These are phyloP conservation scores for Candida verbasci DNA, from an alignment of 805 yeast species.

Conservation along the genomic window DNA sequence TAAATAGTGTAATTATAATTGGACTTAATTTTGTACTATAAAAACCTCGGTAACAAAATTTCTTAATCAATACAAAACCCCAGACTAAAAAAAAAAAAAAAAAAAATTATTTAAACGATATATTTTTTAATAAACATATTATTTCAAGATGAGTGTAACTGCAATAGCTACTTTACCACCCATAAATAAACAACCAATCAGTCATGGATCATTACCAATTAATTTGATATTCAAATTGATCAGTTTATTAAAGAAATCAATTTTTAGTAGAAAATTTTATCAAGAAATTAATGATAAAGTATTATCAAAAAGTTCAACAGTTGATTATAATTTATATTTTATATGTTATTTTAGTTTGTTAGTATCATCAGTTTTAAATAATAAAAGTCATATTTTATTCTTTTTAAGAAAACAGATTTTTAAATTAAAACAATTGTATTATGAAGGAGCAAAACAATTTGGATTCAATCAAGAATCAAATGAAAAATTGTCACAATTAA, in stretches of 20 bases:
- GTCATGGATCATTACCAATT: conserved; percentile 7
- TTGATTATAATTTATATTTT: conserved; percentile 38
- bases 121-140: no score
- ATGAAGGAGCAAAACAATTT: conserved; percentile 1
- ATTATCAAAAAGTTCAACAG: conserved; percentile 26
- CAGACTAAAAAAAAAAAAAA: background rate
- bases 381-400: conserved; percentile 27
- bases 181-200: background rate
- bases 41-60: background rate
- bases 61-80: background rate
- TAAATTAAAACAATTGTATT: conserved; percentile 18
- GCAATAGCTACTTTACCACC: background rate
- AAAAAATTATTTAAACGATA: no score
- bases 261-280: conserved; percentile 36
- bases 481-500: conserved; percentile 11
- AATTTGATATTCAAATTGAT: conserved; percentile 15
- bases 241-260: conserved; percentile 23
- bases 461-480: conserved; percentile 4
- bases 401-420: conserved; percentile 24
- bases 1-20: background rate
- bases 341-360: conserved; percentile 39
- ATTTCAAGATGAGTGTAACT: background rate
- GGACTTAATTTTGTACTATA: background rate
- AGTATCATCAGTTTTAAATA: conserved; percentile 31
- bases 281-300: conserved; percentile 39